These are phyloP conservation scores for Curvularia lunata DNA, from an alignment of 2,329 filamentous ascomycete species.

Conservation along the genomic window DNA sequence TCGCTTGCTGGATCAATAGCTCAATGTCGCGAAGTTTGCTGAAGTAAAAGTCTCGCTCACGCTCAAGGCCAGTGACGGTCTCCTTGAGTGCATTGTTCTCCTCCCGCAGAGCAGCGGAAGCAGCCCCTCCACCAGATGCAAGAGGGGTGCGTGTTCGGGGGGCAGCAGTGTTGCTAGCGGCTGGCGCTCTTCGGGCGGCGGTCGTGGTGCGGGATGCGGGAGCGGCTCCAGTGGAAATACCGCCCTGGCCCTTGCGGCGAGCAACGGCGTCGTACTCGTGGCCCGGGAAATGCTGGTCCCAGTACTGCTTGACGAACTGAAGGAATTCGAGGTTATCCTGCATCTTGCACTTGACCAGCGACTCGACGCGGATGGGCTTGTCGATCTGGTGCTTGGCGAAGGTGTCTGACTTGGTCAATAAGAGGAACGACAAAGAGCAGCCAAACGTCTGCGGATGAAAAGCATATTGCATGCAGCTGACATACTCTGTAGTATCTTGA, in stretches of 20 bases:
- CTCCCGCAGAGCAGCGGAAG: slow-evolving; percentile 74
- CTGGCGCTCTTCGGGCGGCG: slow-evolving; percentile 55
- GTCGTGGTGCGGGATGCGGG: slow-evolving; percentile 60
- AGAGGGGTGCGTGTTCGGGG: slow-evolving; percentile 51
- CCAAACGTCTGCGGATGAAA: neutral
- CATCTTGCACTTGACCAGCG: slow-evolving; percentile 98
- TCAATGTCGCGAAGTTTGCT: slow-evolving; percentile 98
- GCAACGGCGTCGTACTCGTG: slow-evolving; percentile 93
- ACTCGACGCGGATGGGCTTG: slow-evolving; percentile 85
- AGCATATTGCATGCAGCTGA: slow-evolving; percentile 20
- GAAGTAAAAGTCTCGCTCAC: slow-evolving; percentile 98
- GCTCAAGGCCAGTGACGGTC: slow-evolving; percentile 91
- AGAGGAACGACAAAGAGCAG: neutral
- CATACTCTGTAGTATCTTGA: slow-evolving; percentile 95
- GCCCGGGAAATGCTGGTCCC: slow-evolving; percentile 97
- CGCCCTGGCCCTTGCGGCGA: slow-evolving; percentile 78
- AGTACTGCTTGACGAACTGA: slow-evolving; percentile 95
- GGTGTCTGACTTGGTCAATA: slow-evolving; percentile 62
- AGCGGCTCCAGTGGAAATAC: slow-evolving; percentile 57
- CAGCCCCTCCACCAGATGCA: slow-evolving; percentile 59
- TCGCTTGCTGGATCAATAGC: slow-evolving; percentile 87
- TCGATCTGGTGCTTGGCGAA: slow-evolving; percentile 89
- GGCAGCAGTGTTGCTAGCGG: slow-evolving; percentile 49
- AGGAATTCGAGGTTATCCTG: slow-evolving; percentile 99
- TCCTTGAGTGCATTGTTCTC: slow-evolving; percentile 93